phyloP scores from a whole-genome alignment of 208 protist species.

The Trypanosoma mega region DNA sequence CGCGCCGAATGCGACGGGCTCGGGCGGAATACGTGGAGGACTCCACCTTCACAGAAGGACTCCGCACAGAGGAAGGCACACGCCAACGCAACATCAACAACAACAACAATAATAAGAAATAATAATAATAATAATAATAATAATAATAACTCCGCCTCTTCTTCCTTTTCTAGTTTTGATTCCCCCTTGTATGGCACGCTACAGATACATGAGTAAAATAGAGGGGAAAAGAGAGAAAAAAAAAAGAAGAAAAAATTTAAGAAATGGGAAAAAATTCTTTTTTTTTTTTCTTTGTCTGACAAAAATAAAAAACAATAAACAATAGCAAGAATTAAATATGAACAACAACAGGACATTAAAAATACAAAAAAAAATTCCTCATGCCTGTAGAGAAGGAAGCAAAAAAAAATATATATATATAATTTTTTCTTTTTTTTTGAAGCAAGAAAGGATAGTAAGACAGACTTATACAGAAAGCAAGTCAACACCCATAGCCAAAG shows the following conservation, averaged over 20 bases:
- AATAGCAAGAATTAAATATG: too few species aligned
- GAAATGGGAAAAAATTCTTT: conserved; percentile 2
- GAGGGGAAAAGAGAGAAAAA: conserved; percentile 1
- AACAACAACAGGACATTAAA: too few species aligned
- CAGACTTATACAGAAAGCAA: neutral
- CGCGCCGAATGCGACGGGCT: conserved; percentile 42
- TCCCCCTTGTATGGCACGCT: too few species aligned
- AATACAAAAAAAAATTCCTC: too few species aligned
- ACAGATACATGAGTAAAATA: conserved; percentile 5
- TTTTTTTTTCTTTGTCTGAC: neutral
- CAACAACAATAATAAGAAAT: too few species aligned
- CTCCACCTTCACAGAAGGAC: neutral
- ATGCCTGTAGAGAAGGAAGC: too few species aligned
- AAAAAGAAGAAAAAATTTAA: conserved; percentile 16
- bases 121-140: too few species aligned
- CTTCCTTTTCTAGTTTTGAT: too few species aligned
- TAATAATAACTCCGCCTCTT: too few species aligned
- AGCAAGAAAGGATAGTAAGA: neutral
- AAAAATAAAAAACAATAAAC: too few species aligned
- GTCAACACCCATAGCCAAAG: too few species aligned
- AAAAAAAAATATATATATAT: neutral
- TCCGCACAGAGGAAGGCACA: conserved; percentile 5
- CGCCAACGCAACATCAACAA: neutral
- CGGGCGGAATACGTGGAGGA: conserved; percentile 18
- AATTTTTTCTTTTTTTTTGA: neutral